Conservation (phyloP, 441 rosid species). For the Jatropha podagrica region DNA sequence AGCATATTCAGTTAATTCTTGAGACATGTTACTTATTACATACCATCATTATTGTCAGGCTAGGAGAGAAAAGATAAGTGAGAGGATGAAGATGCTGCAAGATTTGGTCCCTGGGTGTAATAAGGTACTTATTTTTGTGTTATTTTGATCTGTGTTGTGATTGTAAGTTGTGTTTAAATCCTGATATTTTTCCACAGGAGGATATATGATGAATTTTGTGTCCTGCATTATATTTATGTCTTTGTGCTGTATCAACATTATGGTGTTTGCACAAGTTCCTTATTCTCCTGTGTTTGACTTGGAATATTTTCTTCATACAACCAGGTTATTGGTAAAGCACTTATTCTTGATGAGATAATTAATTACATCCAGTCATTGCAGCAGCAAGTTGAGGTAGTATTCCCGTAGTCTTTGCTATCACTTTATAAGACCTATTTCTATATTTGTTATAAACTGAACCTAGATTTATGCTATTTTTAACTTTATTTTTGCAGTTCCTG, state of each 20-base stretch:
- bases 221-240: background rate
- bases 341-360: conserved; percentile 85
- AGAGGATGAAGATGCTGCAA: conserved; percentile 87
- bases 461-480: background rate
- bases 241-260: conserved; percentile 1
- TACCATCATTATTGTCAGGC: conserved; percentile 80
- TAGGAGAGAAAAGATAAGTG: conserved; percentile 86
- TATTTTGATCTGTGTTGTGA: background rate
- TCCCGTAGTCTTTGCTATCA: background rate
- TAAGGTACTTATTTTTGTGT: conserved; percentile 45
- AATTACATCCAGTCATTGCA: conserved; percentile 85
- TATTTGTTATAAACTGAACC: background rate
- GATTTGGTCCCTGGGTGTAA: conserved; percentile 88
- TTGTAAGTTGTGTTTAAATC: background rate
- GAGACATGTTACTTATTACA: conserved; percentile 56
- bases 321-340: conserved; percentile 87
- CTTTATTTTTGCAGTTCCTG: conserved; percentile 49
- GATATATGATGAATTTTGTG: background rate
- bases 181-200: background rate
- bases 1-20: background rate
- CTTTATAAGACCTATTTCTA: background rate
- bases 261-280: background rate
- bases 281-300: conserved; percentile 5
- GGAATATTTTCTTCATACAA: background rate
- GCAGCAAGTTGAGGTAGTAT: conserved; percentile 74